These are phyloP conservation scores for Trichoderma pleuroti DNA, from an alignment of 2,329 filamentous ascomycete species.

Conservation along the genomic window DNA sequence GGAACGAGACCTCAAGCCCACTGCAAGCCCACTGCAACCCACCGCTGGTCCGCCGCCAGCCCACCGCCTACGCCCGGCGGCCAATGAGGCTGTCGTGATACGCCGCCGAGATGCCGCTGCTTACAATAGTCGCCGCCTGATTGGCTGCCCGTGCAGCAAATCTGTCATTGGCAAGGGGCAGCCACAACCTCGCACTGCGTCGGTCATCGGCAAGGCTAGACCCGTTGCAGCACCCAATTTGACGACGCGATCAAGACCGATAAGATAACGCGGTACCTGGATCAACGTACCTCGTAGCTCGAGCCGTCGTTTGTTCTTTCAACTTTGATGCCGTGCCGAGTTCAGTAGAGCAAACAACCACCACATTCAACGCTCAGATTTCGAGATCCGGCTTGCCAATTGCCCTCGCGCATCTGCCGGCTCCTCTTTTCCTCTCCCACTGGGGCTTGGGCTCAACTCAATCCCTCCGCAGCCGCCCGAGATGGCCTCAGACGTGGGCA, in stretches of 20 bases:
- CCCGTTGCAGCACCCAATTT: conserved; percentile 16
- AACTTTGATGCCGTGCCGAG: neutral
- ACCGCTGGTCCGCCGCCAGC: neutral
- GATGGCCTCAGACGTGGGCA: conserved; percentile 38
- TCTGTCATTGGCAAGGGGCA: conserved; percentile 19
- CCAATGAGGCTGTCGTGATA: conserved; percentile 13
- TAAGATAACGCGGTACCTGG: conserved; percentile 14
- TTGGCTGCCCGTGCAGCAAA: neutral
- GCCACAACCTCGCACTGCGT: conserved; percentile 15
- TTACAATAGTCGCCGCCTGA: conserved; percentile 19
- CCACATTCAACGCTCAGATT: neutral
- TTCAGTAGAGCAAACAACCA: neutral
- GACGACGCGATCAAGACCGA: conserved; percentile 6
- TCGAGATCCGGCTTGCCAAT: neutral
- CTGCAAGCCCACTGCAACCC: conserved; percentile 12
- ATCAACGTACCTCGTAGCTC: neutral
- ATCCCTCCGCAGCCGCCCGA: conserved; percentile 16
- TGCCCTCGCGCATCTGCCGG: neutral
- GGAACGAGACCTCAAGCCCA: neutral
- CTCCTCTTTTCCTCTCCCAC: neutral
- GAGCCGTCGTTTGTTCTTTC: neutral
- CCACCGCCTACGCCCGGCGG: neutral
- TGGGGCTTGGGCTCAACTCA: neutral
- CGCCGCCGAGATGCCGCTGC: neutral
- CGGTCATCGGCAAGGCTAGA: conserved; percentile 25